Evolutionary conservation across 78 protist genomes (phyloP).

Genomic region (Chrysochromulina parva): DNA sequence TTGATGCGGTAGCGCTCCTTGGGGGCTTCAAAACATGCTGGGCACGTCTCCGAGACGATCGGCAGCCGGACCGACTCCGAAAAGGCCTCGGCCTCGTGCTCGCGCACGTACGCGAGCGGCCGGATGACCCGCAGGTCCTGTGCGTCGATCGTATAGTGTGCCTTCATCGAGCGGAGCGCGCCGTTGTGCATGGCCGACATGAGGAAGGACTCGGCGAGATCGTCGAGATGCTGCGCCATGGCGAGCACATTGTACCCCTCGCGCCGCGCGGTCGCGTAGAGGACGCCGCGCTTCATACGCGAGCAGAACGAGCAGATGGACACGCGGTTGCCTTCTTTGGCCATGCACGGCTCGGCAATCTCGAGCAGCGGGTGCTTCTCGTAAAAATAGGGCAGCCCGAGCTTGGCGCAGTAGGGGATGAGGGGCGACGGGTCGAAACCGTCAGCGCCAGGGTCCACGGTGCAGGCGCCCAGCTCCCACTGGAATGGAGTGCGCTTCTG

Average conservation of each 20-base stretch:
- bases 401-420: not conserved
- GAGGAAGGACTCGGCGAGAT: slow-evolving; percentile 37
- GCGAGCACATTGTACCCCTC: slow-evolving; percentile 86
- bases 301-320: slow-evolving; percentile 72
- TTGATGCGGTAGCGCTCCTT: slow-evolving; percentile 78
- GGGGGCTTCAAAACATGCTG: slow-evolving; percentile 83
- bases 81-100: slow-evolving; percentile 52
- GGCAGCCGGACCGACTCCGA: slow-evolving; percentile 71
- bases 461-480: slow-evolving; percentile 72
- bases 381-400: not conserved
- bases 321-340: not conserved
- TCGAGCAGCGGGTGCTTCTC: not conserved
- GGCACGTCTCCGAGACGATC: slow-evolving; percentile 83
- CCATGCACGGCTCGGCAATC: not conserved
- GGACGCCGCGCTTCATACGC: slow-evolving; percentile 80
- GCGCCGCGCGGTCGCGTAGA: slow-evolving; percentile 67
- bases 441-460: slow-evolving; percentile 74
- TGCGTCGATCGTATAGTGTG: slow-evolving; percentile 47
- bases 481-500: slow-evolving; percentile 31
- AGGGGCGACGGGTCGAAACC: not conserved
- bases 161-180: slow-evolving; percentile 64
- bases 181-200: slow-evolving; percentile 57
- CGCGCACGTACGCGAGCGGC: slow-evolving; percentile 76
- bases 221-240: slow-evolving; percentile 80
- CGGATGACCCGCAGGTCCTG: slow-evolving; percentile 84